These are phyloP conservation scores for Cytidiella melzeri DNA, from an alignment of 768 basidiomycete species.

Conservation along the genomic window DNA sequence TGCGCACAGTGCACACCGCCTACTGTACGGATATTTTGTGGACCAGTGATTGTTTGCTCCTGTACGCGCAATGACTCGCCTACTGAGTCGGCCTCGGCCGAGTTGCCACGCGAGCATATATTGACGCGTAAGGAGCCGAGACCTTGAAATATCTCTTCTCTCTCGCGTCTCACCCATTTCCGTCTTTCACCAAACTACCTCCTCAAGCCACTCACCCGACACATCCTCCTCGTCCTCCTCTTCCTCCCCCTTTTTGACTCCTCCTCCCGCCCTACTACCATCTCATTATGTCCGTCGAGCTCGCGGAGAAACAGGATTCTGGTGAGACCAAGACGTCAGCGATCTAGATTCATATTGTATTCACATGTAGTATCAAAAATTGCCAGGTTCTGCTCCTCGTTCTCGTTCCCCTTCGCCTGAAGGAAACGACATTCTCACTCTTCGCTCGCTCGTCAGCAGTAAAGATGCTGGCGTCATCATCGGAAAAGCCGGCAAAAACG, in stretches of 20 bases:
- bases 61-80: neutral
- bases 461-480: constrained; percentile 98
- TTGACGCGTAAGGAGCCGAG: constrained; percentile 15
- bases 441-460: constrained; percentile 92
- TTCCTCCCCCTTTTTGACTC: constrained; percentile 27
- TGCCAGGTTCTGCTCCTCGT: constrained; percentile 50
- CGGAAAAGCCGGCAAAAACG: constrained; percentile 94
- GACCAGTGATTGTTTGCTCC: neutral
- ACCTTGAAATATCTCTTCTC: constrained; percentile 14
- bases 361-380: constrained; percentile 15
- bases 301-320: constrained; percentile 46
- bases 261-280: constrained; percentile 48
- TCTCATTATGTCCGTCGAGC: constrained; percentile 30
- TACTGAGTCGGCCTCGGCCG: constrained; percentile 8
- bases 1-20: neutral
- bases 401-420: constrained; percentile 75
- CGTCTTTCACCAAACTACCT: constrained; percentile 14
- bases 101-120: constrained; percentile 7
- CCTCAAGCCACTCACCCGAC: constrained; percentile 24
- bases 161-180: constrained; percentile 3
- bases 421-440: constrained; percentile 71
- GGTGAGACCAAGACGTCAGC: constrained; percentile 31
- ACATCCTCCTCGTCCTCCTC: constrained; percentile 25
- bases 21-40: no score
- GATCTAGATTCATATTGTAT: constrained; percentile 7